phyloP scores from a whole-genome alignment of 225 moss, liverwort and hornwort genomes.

The Bryoerythrophyllum caledonicum region DNA sequence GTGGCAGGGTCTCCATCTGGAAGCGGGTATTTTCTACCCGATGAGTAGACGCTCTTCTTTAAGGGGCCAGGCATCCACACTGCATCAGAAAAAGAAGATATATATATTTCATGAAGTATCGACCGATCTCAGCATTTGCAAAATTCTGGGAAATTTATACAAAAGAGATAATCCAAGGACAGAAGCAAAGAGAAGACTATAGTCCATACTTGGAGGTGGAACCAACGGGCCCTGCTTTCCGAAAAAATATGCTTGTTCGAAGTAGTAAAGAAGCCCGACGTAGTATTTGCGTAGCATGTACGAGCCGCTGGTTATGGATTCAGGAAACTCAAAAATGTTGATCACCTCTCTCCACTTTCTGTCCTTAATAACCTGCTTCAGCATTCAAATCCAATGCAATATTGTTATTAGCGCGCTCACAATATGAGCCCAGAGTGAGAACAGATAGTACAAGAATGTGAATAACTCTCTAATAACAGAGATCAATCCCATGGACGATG shows the following conservation, averaged over 20 bases:
- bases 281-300: conserved; percentile 92
- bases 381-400: background rate
- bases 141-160: background rate
- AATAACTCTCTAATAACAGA: background rate
- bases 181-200: background rate
- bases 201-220: conserved; percentile 62
- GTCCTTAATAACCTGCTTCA: conserved; percentile 75
- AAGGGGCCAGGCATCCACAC: conserved; percentile 57
- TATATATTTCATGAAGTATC: background rate
- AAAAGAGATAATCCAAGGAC: background rate
- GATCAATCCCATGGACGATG: background rate
- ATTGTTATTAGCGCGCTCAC: background rate
- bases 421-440: too few species aligned
- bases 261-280: conserved; percentile 74
- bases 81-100: background rate
- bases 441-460: background rate
- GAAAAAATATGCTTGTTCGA: conserved; percentile 83
- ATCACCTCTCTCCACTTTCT: conserved; percentile 96
- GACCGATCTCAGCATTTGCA: background rate
- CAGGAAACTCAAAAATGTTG: conserved; percentile 64
- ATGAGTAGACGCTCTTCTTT: conserved; percentile 34
- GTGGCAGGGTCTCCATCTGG: conserved; percentile 41
- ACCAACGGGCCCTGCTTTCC: conserved; percentile 71
- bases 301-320: conserved; percentile 77
- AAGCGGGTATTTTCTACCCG: conserved; percentile 28